Base-by-base conservation (phyloP, 768 basidiomycete species). In the Phylloporus sp. region DNA sequence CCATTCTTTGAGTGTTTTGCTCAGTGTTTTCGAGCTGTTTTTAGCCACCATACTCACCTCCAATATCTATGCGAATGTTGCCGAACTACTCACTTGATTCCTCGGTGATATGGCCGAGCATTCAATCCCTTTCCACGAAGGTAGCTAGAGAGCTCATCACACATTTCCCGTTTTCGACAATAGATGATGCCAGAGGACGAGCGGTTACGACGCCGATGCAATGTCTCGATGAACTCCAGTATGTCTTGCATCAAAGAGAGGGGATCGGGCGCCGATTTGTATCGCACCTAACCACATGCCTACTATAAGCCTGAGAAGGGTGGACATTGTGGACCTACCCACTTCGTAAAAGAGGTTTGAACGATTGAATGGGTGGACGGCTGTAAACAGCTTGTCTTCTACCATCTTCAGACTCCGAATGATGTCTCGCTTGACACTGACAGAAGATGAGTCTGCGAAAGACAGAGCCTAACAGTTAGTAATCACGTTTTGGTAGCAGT, bases 281-380 rank as follows among this genome's bases (percentile, higher is more conserved):
- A 88, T 27, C 79, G 77, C 48, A 88, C 74, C 85, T 87, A 52
- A 15, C 37, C 6, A 27, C 18, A 23, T 9, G 14, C 29, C 15
- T 20, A 17, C 6, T 9, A 1, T 41, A 22, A n/a, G n/a, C 24
- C 6, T 27, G 7, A 38, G 11, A 33, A 20, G 22, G 31, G 15
- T 7, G 48, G 5, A 38, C 21, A 7, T 3, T 18, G 15, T 11
- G 34, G 23, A 40, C 18, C 2, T 18, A 46, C 60, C 8, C 15
- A 84, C 89, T 69, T 93, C 90, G 50, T 93, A 92, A 60, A 76
- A 92, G 3, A 92, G 71, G 61, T 91, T 91, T 4, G 68, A 58
- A 5, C 90, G 75, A 56, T 92, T 93, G 66, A 90, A 91, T 0
- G 87, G 88, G 58, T 90, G 88, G 0, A 84, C 60, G 17, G 81